Conservation (phyloP, 228 moss, liverwort and hornwort genomes). For the Sphagnum fallax region DNA sequence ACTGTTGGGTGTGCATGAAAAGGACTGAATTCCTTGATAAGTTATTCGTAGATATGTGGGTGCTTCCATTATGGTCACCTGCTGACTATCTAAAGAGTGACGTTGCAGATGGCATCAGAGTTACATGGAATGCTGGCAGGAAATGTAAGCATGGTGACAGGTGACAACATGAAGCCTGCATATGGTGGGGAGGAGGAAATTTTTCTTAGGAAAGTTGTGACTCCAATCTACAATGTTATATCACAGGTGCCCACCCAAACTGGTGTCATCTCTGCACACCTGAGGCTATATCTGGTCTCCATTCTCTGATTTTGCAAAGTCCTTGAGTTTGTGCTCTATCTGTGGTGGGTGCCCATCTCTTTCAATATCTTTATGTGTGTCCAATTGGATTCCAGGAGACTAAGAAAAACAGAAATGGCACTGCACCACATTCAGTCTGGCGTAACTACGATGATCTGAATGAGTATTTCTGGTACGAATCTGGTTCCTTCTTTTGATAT, state of each 20-base stretch:
- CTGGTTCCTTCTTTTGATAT: too few relatives aligned
- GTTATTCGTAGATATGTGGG: too few relatives aligned
- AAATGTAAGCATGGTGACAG: conserved; percentile 36
- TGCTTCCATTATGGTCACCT: too few relatives aligned
- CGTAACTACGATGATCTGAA: conserved; percentile 58
- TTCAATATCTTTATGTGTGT: too few relatives aligned
- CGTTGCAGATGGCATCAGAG: conserved; percentile 46
- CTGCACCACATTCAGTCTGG: conserved; percentile 44
- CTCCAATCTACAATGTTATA: conserved; percentile 38
- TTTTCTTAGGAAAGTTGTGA: conserved; percentile 39
- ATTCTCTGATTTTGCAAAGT: too few relatives aligned
- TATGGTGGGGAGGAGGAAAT: conserved; percentile 52
- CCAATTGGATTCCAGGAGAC: conserved; percentile 19
- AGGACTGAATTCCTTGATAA: too few relatives aligned
- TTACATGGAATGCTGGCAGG: conserved; percentile 46
- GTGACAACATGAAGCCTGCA: conserved; percentile 49
- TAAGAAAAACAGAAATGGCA: conserved; percentile 26
- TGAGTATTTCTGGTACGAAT: conserved; percentile 44
- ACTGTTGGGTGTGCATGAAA: too few relatives aligned
- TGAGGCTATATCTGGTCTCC: too few relatives aligned
- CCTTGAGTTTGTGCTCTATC: too few relatives aligned
- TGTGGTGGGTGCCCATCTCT: too few relatives aligned
- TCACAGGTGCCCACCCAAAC: conserved; percentile 18
- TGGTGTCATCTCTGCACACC: not conserved
- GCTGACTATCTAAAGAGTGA: too few relatives aligned